phyloP scores from a whole-genome alignment of 1,139 yeast genomes.

The Diutina scorzettiae region DNA sequence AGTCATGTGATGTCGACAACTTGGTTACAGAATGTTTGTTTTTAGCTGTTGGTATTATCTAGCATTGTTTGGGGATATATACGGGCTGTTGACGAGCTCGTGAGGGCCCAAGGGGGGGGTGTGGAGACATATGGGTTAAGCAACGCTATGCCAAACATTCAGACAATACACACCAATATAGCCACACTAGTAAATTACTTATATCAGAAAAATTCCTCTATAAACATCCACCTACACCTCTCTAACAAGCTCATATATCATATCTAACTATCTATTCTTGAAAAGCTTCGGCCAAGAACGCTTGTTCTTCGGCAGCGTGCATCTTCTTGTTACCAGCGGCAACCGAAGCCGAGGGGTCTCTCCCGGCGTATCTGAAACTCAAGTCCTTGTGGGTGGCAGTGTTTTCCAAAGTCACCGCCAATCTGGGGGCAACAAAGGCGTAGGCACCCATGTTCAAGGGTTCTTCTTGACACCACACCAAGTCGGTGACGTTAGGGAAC shows the following conservation, averaged over 20 bases:
- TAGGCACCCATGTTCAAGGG: slow-evolving; percentile 96
- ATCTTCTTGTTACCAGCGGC: slow-evolving; percentile 94
- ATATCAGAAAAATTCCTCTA: too few species aligned
- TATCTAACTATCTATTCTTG: slow-evolving; percentile 12
- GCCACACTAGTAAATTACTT: too few species aligned
- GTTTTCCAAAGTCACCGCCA: slow-evolving; percentile 61
- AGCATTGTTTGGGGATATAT: too few species aligned
- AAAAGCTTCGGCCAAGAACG: slow-evolving; percentile 73
- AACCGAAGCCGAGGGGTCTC: slow-evolving; percentile 96
- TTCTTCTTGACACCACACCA: slow-evolving; percentile 98
- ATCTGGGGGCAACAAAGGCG: slow-evolving; percentile 71
- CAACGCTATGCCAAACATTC: too few species aligned
- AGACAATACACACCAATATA: too few species aligned
- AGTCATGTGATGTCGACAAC: too few species aligned
- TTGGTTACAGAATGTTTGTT: too few species aligned
- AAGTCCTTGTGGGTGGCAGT: slow-evolving; percentile 53
- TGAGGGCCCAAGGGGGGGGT: too few species aligned
- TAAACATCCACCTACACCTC: too few species aligned
- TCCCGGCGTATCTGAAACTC: slow-evolving; percentile 79
- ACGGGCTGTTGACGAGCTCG: too few species aligned
- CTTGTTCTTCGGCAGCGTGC: slow-evolving; percentile 84
- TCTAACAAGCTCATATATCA: not conserved
- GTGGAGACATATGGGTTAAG: too few species aligned
- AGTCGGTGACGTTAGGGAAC: slow-evolving; percentile 75
- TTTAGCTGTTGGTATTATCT: too few species aligned